Evolutionary conservation across 176 grass and related monocot genomes (phyloP), one percentile per base, ranked within the genome.

Genomic region (Cenchrus americanus): DNA sequence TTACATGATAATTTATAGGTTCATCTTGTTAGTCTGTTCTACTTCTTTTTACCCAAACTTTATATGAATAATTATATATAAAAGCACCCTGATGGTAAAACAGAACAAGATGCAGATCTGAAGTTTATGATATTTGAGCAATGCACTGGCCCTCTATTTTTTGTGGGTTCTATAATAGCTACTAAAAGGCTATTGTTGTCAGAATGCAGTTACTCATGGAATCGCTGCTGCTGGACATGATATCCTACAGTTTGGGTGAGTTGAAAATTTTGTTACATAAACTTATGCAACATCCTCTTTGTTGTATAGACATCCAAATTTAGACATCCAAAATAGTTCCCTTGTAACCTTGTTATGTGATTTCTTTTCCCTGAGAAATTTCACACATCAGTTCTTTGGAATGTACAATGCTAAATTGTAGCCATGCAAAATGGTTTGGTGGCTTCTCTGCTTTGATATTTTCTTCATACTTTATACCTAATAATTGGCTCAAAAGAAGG

Each of bases 161-260:
- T 76, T 53, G 34, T 37, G 14, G 50, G 52, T 54, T n/a, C 78
- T 87, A 60, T 14, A 62, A 44, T 49, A 14, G 14, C 10, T 61
- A 75, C 62, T 89, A 74, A 86, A 59, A 59, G 49, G 13, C 61
- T 22, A 30, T 76, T 79, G 51, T 69, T 89, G 68, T 57, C 91
- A 98, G 95, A 84, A 94, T 92, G 90, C 92, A 86, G 79, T 92
- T 86, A 86, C 92, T 80, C 77, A 58, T 86, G 92, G 95, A 72
- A 88, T 98, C 85, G 84, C 86, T 74, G 69, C 75, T 91, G 82
- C 62, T 63, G 95, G 92, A 48, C 68, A 91, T 70, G 92, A 95
- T 80, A 80, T 98, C 85, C 76, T 98, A 84, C 95, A 91, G 80
- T 98, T 93, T 80, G 95, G 92, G 95, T 98, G 65, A 93, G 95